Evolutionary conservation across 176 grass and related monocot genomes (phyloP).

Genomic region (Tuctoria greenei): DNA sequence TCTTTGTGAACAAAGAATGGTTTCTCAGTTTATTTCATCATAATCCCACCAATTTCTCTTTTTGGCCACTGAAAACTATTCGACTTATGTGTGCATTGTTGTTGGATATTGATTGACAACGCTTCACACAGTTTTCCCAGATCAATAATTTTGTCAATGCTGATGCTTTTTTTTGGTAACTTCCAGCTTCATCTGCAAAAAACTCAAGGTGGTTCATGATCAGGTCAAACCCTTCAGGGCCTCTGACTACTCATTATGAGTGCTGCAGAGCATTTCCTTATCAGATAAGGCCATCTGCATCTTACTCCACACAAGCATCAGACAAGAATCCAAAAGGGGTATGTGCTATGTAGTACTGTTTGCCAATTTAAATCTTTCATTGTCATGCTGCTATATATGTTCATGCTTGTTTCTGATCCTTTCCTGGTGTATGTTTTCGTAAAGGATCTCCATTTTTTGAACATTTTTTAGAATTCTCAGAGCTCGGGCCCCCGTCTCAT

Average conservation of each 20-base stretch:
- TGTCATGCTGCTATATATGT: neutral
- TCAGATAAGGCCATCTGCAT: constrained; percentile 58
- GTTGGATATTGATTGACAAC: neutral
- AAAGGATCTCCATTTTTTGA: neutral
- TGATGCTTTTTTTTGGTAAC: constrained; percentile 26
- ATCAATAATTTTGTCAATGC: neutral
- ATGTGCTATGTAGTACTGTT: constrained; percentile 16
- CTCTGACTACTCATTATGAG: constrained; percentile 32
- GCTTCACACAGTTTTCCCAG: neutral
- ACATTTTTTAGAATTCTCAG: neutral
- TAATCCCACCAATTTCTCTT: neutral
- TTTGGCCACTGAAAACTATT: neutral
- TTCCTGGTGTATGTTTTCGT: neutral
- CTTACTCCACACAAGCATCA: constrained; percentile 80
- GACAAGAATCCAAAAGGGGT: constrained; percentile 77
- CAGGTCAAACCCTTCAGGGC: constrained; percentile 44
- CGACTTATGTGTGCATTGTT: constrained; percentile 19
- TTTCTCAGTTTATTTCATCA: neutral
- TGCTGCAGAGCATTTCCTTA: constrained; percentile 33
- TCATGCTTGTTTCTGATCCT: constrained; percentile 1
- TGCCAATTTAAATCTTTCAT: constrained; percentile 13
- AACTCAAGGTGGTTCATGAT: constrained; percentile 47
- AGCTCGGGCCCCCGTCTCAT: neutral
- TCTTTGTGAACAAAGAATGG: neutral
- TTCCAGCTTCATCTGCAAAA: constrained; percentile 40